These are phyloP conservation scores for Solanum lycopersicoides DNA, from an alignment of 257 asterid species.

Conservation along the genomic window DNA sequence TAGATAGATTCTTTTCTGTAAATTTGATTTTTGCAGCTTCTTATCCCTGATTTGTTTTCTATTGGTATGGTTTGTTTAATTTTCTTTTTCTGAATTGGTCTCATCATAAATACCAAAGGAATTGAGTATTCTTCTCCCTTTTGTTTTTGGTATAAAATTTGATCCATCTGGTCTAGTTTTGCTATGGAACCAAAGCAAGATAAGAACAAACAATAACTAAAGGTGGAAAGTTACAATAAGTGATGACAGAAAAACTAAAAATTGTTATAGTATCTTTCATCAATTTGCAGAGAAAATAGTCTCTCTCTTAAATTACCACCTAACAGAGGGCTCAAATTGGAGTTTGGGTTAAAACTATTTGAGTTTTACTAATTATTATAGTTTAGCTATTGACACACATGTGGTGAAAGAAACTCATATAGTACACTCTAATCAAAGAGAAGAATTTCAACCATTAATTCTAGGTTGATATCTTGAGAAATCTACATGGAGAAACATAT, in stretches of 20 bases:
- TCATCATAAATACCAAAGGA: not conserved
- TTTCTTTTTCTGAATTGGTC: not conserved
- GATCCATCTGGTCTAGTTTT: not conserved
- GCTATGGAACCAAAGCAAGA: not conserved
- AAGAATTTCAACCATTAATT: not conserved
- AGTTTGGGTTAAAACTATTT: not conserved
- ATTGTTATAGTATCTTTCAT: not conserved
- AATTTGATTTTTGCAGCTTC: not conserved
- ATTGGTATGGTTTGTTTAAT: not conserved
- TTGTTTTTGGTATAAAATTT: not conserved
- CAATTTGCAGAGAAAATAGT: not conserved
- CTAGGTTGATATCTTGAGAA: not conserved
- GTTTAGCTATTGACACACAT: not conserved
- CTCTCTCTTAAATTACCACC: not conserved
- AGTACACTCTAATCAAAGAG: too few species aligned
- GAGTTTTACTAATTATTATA: not conserved
- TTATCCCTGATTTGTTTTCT: not conserved
- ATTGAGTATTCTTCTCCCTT: not conserved
- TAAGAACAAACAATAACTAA: not conserved
- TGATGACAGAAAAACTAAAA: not conserved
- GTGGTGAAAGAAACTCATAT: not conserved
- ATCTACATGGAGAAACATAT: slow-evolving; percentile 6
- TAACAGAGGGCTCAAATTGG: not conserved
- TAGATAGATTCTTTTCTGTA: not conserved
- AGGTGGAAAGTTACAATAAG: not conserved